phyloP scores from a whole-genome alignment of 1,139 yeast genomes.

The Scheffersomyces parashehatae region DNA sequence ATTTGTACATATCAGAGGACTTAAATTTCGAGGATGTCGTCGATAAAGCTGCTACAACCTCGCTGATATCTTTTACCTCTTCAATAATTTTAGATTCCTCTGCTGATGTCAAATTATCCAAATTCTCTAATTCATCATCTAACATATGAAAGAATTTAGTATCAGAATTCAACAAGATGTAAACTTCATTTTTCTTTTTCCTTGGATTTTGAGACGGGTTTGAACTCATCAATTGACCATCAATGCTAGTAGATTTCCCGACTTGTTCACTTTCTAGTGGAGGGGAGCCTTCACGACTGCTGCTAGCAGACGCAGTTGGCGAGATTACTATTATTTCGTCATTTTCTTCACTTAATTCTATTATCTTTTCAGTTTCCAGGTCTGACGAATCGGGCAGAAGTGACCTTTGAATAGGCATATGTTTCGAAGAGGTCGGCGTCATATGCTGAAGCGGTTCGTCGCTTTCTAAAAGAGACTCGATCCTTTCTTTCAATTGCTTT shows the following conservation, averaged over 20 bases:
- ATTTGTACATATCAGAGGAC: slow-evolving; percentile 60
- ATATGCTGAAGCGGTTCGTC: slow-evolving; percentile 9
- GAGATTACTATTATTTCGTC: slow-evolving; percentile 19
- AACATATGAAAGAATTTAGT: slow-evolving; percentile 58
- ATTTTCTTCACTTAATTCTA: slow-evolving; percentile 20
- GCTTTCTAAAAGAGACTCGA: slow-evolving; percentile 26
- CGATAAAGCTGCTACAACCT: slow-evolving; percentile 37
- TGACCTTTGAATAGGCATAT: slow-evolving; percentile 7
- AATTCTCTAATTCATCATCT: slow-evolving; percentile 53
- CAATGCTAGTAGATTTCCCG: slow-evolving; percentile 1
- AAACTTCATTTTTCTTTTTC: slow-evolving; percentile 28
- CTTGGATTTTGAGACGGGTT: neutral
- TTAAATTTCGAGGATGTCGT: slow-evolving; percentile 27
- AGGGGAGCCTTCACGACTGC: slow-evolving; percentile 9
- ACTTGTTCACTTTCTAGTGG: slow-evolving; percentile 13
- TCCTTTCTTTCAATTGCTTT: slow-evolving; percentile 29
- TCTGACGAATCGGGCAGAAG: neutral
- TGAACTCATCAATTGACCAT: neutral
- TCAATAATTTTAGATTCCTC: slow-evolving; percentile 48
- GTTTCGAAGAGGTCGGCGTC: neutral
- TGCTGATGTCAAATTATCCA: slow-evolving; percentile 44
- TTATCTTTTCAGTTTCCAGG: slow-evolving; percentile 13
- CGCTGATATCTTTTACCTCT: slow-evolving; percentile 46
- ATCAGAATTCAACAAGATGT: slow-evolving; percentile 43
- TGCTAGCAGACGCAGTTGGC: slow-evolving; percentile 14